Percentiles rank a stretch among this genome's conserved stretches.
These are phyloP conservation scores for Pisolithus microcarpus DNA, from an alignment of 768 basidiomycete genomes.

Conservation along the genomic window DNA sequence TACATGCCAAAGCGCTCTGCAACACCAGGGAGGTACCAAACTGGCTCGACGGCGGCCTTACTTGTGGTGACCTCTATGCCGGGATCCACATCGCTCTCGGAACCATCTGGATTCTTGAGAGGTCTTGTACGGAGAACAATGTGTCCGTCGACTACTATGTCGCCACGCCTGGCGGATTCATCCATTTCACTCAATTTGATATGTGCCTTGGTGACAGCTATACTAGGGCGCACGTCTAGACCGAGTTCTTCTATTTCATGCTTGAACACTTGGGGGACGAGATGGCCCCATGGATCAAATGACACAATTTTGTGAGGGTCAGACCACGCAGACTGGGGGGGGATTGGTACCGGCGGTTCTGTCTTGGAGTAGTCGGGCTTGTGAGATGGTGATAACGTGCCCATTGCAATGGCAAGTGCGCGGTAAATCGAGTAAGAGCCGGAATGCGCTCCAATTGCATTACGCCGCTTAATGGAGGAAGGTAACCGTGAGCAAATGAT, in stretches of 20 bases:
- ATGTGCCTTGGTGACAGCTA: constrained; percentile 88
- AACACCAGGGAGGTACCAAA: constrained; percentile 92
- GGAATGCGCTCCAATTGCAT: constrained; percentile 89
- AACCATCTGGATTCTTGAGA: constrained; percentile 57
- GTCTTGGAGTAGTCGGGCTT: constrained; percentile 79
- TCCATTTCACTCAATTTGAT: constrained; percentile 94
- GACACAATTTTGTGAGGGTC: constrained; percentile 78
- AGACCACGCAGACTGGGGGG: constrained; percentile 71
- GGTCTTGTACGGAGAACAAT: constrained; percentile 68
- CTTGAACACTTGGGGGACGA: constrained; percentile 67
- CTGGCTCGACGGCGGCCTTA: constrained; percentile 94
- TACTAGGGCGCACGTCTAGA: constrained; percentile 85
- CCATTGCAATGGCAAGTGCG: constrained; percentile 88
- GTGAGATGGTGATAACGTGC: constrained; percentile 67
- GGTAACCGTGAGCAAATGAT: constrained; percentile 84
- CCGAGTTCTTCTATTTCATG: constrained; percentile 55
- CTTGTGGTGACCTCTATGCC: constrained; percentile 85
- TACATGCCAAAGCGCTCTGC: constrained; percentile 92
- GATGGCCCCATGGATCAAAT: constrained; percentile 91
- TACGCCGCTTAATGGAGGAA: constrained; percentile 79
- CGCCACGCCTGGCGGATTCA: constrained; percentile 65
- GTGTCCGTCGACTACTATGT: constrained; percentile 72
- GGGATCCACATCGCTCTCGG: constrained; percentile 45
- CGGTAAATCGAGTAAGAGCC: constrained; percentile 95
- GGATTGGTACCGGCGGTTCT: constrained; percentile 77